Percentiles rank a stretch among this genome's conserved stretches.
Conservation (phyloP, 805 yeast genomes). For the Monosporozyma unispora region DNA sequence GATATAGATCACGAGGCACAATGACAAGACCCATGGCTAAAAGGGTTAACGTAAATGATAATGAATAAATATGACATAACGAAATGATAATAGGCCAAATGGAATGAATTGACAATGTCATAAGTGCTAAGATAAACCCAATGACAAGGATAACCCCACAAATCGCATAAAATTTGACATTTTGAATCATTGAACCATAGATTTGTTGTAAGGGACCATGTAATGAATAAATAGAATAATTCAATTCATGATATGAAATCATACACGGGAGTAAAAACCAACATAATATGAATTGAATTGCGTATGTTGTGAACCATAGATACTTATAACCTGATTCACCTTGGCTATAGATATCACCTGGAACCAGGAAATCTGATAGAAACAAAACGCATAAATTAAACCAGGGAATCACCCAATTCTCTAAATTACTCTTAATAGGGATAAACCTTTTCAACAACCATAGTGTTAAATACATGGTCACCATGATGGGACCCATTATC, state of each 20-base stretch:
- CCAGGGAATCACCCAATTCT: neutral
- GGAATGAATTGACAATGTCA: conserved; percentile 18
- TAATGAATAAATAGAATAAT: conserved; percentile 13
- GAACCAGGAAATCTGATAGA: neutral
- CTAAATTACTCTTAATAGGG: neutral
- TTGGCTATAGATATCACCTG: neutral
- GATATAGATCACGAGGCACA: conserved; percentile 21
- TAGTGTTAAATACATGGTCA: neutral
- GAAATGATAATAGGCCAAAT: conserved; percentile 23
- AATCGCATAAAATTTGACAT: conserved; percentile 24
- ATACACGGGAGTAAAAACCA: conserved; percentile 28
- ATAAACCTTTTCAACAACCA: neutral
- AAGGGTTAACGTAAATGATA: conserved; percentile 23
- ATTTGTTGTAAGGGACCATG: neutral
- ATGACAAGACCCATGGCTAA: conserved; percentile 24
- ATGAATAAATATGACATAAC: conserved; percentile 26
- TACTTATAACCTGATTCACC: neutral
- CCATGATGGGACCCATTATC: neutral
- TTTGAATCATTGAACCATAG: conserved; percentile 16
- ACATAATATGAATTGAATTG: conserved; percentile 25
- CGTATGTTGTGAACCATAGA: conserved; percentile 22
- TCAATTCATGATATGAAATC: conserved; percentile 24
- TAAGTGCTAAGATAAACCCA: conserved; percentile 21
- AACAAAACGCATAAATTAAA: neutral
- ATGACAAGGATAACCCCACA: conserved; percentile 16